Conservation (phyloP, 495 filamentous ascomycete genomes). For the Friedmanniomyces endolithicus region DNA sequence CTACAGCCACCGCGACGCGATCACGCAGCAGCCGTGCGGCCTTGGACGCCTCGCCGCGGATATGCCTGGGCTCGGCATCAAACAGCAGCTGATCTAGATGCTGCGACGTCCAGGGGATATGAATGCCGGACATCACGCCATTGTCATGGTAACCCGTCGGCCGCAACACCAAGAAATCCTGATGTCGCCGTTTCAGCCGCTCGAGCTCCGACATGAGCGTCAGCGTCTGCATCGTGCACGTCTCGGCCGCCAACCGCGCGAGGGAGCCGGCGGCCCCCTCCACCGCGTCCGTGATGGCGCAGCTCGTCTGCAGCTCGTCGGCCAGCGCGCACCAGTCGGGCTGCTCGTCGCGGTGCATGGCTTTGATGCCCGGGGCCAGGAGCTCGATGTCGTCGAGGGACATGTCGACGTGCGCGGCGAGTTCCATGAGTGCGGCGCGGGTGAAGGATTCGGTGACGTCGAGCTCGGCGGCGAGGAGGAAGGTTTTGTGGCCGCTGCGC, state of each 20-base stretch:
- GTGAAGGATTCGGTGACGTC: conserved; percentile 14
- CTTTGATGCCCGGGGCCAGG: background rate
- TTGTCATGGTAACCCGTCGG: conserved; percentile 8
- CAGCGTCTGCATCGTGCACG: conserved; percentile 11
- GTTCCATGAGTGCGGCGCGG: conserved; percentile 4
- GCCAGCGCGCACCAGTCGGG: conserved; percentile 14
- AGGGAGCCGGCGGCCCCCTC: conserved; percentile 3
- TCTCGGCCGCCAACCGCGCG: background rate
- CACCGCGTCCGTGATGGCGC: conserved; percentile 1
- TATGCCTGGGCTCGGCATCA: conserved; percentile 21
- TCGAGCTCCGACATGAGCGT: conserved; percentile 15
- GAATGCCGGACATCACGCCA: conserved; percentile 7
- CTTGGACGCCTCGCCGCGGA: conserved; percentile 5
- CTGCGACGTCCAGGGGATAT: conserved; percentile 12
- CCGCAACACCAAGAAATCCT: conserved; percentile 14
- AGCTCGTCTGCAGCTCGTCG: conserved; percentile 3
- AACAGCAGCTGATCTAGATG: conserved; percentile 6
- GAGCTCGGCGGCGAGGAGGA: conserved; percentile 11
- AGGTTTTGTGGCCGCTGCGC: background rate
- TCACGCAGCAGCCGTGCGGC: conserved; percentile 6
- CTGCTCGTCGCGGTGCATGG: background rate
- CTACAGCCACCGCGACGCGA: conserved; percentile 3
- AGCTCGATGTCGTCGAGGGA: conserved; percentile 1
- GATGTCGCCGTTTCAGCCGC: conserved; percentile 5
- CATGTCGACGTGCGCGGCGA: background rate